Conservation (phyloP, 2,329 filamentous ascomycete genomes). For the Alternaria gansuensis region DNA sequence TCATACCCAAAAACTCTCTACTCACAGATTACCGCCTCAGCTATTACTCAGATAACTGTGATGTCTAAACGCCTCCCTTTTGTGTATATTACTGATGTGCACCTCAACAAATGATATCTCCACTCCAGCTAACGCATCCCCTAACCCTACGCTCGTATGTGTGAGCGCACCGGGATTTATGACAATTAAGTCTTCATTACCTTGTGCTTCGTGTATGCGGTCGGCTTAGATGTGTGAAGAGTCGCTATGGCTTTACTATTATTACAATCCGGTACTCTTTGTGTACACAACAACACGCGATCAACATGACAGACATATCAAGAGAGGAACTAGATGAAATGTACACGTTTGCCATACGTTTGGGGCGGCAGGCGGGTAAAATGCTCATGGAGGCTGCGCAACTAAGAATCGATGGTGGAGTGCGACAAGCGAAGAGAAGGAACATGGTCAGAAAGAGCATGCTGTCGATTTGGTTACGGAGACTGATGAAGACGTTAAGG, state of each 20-base stretch:
- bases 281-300: constrained; percentile 1
- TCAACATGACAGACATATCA: constrained; percentile 39
- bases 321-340: constrained; percentile 67
- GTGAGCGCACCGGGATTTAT: constrained; percentile 81
- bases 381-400: constrained; percentile 72
- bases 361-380: constrained; percentile 74
- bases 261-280: not conserved
- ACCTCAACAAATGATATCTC: constrained; percentile 78
- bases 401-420: constrained; percentile 59
- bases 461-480: constrained; percentile 81
- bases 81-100: constrained; percentile 79
- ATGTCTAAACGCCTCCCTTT: constrained; percentile 72
- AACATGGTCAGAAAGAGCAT: constrained; percentile 73
- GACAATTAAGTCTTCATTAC: constrained; percentile 69
- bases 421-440: constrained; percentile 37
- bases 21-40: constrained; percentile 75
- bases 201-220: constrained; percentile 73
- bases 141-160: constrained; percentile 77
- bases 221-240: constrained; percentile 75
- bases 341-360: constrained; percentile 73
- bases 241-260: not conserved
- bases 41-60: constrained; percentile 79
- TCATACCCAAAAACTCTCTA: constrained; percentile 62
- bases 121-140: constrained; percentile 76
- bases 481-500: constrained; percentile 77